phyloP scores from a whole-genome alignment of 345 rosid genomes.

The Brassica cretica region DNA sequence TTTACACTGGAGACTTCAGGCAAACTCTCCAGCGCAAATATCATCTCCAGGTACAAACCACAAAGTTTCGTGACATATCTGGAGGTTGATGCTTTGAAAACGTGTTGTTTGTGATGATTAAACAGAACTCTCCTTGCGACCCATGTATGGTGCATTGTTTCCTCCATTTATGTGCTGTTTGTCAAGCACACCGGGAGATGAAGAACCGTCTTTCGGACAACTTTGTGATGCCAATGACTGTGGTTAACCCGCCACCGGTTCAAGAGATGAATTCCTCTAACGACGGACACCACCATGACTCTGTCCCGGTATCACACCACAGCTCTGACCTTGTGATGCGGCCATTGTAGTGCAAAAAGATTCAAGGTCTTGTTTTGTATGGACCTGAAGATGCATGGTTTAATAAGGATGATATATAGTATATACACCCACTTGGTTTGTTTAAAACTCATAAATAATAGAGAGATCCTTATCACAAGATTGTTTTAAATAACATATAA shows the following conservation, averaged over 20 bases:
- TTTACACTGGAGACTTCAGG: slow-evolving; percentile 79
- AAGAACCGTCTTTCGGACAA: slow-evolving; percentile 72
- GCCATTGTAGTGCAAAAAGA: slow-evolving; percentile 32
- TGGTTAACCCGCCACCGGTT: slow-evolving; percentile 84
- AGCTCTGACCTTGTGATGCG: slow-evolving; percentile 40
- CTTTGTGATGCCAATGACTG: slow-evolving; percentile 80
- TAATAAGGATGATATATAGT: slow-evolving; percentile 5
- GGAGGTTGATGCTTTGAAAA: background rate
- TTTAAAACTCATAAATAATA: slow-evolving; percentile 9
- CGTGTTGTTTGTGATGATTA: slow-evolving; percentile 15
- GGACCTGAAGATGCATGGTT: background rate
- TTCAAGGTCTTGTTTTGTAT: slow-evolving; percentile 26
- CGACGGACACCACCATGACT: background rate
- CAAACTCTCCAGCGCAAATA: slow-evolving; percentile 86
- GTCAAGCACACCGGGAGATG: slow-evolving; percentile 91
- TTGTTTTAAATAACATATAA: background rate
- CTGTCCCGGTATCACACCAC: slow-evolving; percentile 34
- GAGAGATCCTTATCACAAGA: background rate
- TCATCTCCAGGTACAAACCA: slow-evolving; percentile 72
- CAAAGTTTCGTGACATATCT: background rate
- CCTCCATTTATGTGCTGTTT: slow-evolving; percentile 73
- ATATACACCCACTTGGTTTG: slow-evolving; percentile 22
- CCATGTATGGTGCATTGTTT: slow-evolving; percentile 77
- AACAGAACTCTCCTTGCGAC: slow-evolving; percentile 88
- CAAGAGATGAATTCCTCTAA: slow-evolving; percentile 72